A percentile compares a stretch with the other conserved stretches of the same genome.
Evolutionary conservation across 345 rosid genomes (phyloP).

Genomic region (Syzygium jambos): DNA sequence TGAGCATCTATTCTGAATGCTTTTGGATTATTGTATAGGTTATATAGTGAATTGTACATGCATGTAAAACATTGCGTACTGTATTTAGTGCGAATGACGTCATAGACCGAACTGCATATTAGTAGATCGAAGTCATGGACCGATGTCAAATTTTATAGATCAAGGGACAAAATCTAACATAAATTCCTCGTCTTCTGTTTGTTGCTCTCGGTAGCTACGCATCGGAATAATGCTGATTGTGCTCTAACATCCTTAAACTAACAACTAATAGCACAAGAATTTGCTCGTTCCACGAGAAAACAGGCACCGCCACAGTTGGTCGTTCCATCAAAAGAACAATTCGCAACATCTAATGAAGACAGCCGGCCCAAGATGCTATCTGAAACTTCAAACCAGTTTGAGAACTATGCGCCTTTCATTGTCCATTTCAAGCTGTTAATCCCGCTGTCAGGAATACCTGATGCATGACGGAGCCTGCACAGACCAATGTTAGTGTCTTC

Average conservation of each 20-base stretch:
- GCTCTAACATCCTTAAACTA: background rate
- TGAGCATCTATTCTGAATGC: background rate
- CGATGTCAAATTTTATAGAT: background rate
- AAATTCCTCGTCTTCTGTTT: background rate
- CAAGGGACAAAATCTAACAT: background rate
- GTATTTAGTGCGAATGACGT: background rate
- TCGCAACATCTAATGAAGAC: background rate
- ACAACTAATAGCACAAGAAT: background rate
- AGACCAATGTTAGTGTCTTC: too few relatives aligned
- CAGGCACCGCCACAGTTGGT: background rate
- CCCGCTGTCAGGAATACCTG: background rate
- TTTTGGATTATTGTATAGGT: background rate
- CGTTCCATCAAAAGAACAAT: background rate
- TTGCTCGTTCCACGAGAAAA: background rate
- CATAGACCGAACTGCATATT: background rate
- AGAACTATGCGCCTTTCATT: too few relatives aligned
- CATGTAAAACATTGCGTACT: background rate
- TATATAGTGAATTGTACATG: rapidly evolving
- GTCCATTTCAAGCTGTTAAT: background rate
- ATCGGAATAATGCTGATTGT: background rate
- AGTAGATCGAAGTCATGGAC: background rate
- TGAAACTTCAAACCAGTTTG: too few relatives aligned
- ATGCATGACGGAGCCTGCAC: too few relatives aligned
- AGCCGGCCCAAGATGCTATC: too few relatives aligned
- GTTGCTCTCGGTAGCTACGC: background rate